These are phyloP conservation scores for Aureobasidium sp. DNA, from an alignment of 2,329 filamentous ascomycete genomes.

Conservation along the genomic window DNA sequence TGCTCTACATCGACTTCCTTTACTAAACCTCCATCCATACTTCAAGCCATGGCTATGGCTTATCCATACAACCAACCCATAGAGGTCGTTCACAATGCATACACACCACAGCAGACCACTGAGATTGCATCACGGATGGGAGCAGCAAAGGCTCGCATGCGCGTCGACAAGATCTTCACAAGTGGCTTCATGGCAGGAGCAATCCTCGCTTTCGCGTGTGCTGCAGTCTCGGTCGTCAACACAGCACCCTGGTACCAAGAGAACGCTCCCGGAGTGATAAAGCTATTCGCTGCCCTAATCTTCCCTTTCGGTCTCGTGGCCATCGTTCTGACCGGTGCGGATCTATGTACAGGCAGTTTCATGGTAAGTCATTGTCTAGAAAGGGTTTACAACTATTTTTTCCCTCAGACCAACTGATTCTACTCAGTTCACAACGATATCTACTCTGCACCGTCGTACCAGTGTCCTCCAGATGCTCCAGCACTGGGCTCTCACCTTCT, in stretches of 20 bases:
- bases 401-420: not conserved
- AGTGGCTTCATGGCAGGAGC: constrained; percentile 44
- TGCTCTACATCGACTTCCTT: not conserved
- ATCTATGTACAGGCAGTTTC: constrained; percentile 26
- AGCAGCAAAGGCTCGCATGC: constrained; percentile 44
- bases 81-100: constrained; percentile 10
- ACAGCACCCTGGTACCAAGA: constrained; percentile 25
- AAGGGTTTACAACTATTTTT: no score
- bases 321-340: constrained; percentile 26
- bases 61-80: not conserved
- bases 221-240: constrained; percentile 19
- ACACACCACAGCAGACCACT: constrained; percentile 31
- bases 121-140: constrained; percentile 45
- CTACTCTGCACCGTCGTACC: constrained; percentile 34
- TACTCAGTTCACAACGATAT: constrained; percentile 34
- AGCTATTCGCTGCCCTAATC: constrained; percentile 24
- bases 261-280: constrained; percentile 26
- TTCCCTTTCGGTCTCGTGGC: constrained; percentile 28
- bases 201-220: constrained; percentile 43
- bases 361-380: constrained; percentile 16
- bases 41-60: not conserved
- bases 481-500: constrained; percentile 24
- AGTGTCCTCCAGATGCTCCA: constrained; percentile 19
- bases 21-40: not conserved
- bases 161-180: constrained; percentile 45